Evolutionary conservation across 352 stramenopile species (phyloP).

Genomic region (Phytopythium montanum): DNA sequence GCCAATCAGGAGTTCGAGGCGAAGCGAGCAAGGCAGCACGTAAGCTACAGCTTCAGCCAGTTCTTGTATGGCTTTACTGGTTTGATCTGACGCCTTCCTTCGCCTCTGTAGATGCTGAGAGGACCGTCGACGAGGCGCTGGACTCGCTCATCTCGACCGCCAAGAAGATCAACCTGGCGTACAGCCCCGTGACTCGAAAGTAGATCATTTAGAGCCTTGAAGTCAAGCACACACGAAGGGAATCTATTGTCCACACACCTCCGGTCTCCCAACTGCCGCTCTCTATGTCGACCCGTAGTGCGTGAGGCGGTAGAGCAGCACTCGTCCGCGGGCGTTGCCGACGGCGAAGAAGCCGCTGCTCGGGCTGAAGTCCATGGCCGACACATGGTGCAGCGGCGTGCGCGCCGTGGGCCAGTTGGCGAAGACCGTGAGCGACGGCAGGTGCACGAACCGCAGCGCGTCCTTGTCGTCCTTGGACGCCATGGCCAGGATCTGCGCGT

Average conservation of each 20-base stretch:
- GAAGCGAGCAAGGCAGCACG: background rate
- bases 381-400: constrained; percentile 97
- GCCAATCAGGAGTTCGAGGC: background rate
- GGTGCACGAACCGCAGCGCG: constrained; percentile 94
- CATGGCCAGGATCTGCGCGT: constrained; percentile 94
- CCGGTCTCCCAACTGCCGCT: too few species aligned
- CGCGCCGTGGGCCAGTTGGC: constrained; percentile 97
- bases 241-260: constrained; percentile 13
- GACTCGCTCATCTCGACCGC: constrained; percentile 60
- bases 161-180: constrained; percentile 54
- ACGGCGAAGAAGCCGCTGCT: constrained; percentile 92
- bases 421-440: constrained; percentile 94
- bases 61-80: background rate
- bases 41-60: constrained; percentile 6
- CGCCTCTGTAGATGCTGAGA: constrained; percentile 14
- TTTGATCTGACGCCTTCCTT: background rate
- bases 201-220: too few species aligned
- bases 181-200: constrained; percentile 14
- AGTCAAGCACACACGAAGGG: background rate
- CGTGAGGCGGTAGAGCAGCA: constrained; percentile 95
- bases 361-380: constrained; percentile 95
- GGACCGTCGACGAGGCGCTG: constrained; percentile 45
- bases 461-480: constrained; percentile 90
- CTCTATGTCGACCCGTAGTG: constrained; percentile 91
- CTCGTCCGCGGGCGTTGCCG: constrained; percentile 96